Evolutionary conservation across 75 land plant species (phyloP).

Genomic region (Isoetes taiwanensis): DNA sequence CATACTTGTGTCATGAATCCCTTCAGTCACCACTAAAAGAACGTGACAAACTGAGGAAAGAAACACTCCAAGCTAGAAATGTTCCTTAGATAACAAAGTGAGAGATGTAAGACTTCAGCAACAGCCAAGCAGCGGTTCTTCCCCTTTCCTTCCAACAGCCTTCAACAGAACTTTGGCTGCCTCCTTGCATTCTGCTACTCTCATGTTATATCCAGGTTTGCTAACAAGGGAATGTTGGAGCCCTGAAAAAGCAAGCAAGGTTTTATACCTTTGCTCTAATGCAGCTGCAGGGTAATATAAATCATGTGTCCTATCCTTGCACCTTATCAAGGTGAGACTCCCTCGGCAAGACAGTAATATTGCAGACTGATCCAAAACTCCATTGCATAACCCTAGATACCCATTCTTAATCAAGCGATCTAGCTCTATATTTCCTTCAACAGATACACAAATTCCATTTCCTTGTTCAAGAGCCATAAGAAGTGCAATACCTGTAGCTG

Average conservation of each 20-base stretch:
- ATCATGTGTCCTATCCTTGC: not conserved
- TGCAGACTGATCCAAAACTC: not conserved
- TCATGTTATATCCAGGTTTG: not conserved
- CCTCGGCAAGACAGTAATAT: not conserved
- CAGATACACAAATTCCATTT: not conserved
- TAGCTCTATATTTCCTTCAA: not conserved
- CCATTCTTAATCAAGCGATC: not conserved
- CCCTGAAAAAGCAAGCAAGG: not conserved
- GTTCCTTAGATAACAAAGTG: constrained; percentile 46
- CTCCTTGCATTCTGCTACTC: not conserved
- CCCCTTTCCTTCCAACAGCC: not conserved
- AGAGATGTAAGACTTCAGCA: too few relatives aligned
- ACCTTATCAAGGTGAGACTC: not conserved
- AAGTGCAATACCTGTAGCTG: not conserved
- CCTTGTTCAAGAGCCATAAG: not conserved
- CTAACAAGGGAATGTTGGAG: not conserved
- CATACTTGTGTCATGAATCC: constrained; percentile 70
- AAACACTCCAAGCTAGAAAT: constrained; percentile 86
- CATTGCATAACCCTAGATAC: not conserved
- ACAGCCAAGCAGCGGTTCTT: not conserved
- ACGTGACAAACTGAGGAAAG: constrained; percentile 81
- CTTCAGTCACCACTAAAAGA: constrained; percentile 70
- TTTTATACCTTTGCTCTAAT: not conserved
- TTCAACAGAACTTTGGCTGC: not conserved
- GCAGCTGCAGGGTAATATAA: not conserved